Evolutionary conservation across 2,329 filamentous ascomycete species (phyloP), one percentile per base, ranked within the genome.

Genomic region (Fusarium sp.): DNA sequence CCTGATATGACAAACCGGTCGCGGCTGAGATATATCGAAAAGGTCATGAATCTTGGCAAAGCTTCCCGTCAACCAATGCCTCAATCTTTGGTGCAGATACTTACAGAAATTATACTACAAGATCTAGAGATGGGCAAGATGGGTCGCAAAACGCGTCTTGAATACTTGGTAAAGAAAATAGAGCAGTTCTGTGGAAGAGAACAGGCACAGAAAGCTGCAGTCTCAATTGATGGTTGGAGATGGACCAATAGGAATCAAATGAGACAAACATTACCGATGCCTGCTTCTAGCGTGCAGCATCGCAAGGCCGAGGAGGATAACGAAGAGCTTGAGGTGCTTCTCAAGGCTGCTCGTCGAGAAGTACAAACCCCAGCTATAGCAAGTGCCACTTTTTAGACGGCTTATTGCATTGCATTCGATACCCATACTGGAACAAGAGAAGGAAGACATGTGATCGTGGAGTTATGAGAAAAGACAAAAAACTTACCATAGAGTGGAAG

Each of bases 121-220:
- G 81, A 83, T 59, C 71, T 83, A 7, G 76, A 78, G 32, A 61
- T 63, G 37, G 80, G 80, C 8, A 65, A 71, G n/a, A 60, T 58
- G 24, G 81, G 81, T 5, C 74, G 80, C 18, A 76, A 70, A 9
- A 40, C 60, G 14, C 77, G 79, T 12, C 55, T 81, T n/a, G 16
- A 64, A 41, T 81, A 78, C 74, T 55, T 81, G 12, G 41, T 78
- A 34, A 49, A 57, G 13, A 62, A 81, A 44, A 61, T 54, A 46
- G 49, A 57, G 25, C 20, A 70, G 37, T 80, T 78, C 73, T 64
- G 80, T 4, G 74, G 74, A 29, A 51, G 45, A 6, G 55, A 75
- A 42, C 61, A 75, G 41, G 74, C 70, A 22, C 40, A 60, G 2
- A 57, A 44, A 14, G 60, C 67, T 13, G 44, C 61, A 8, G 6